Base-by-base conservation (phyloP, 495 filamentous ascomycete species). In the Astrocystis sublimbata region DNA sequence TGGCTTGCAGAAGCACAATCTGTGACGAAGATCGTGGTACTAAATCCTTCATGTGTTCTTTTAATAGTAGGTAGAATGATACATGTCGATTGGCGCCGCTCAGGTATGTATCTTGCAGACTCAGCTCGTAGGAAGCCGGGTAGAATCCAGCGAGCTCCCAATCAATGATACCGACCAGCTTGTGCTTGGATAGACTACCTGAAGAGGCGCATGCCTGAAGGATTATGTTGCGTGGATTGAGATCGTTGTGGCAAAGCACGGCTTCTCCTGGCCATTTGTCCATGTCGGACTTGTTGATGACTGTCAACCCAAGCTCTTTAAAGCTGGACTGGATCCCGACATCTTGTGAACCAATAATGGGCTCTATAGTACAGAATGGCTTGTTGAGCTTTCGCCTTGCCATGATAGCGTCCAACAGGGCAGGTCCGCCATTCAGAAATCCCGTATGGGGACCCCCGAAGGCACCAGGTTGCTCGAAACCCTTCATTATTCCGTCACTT, bases 101-200 rank as follows among this genome's bases (percentile, higher is more conserved):
- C 6, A 70, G 46, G 46, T 65, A 70, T 17, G 62, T 63, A 24
- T 70, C 67, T 65, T 68, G 58, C 4, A 70, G 54, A 50, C 61
- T 61, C 12, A 63, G 45, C 54, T 70, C 45, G 33, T 67, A 70
- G 10, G 65, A 59, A 23, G 65, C 43, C 12, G 81, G 79, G 65
- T 76, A 81, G 79, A 80, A 85, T 26, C 81, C 81, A 43, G 73
- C 70, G 1, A 74, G 73, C 62, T 83, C 81, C 81, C 79, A 84
- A 60, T 83, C 81, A 45, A 85, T 69, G 71, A 85, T 76, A n/a
- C 74, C 78, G 40, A 77, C 74, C 9, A 85, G 67, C 51, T 78
- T 75, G 62, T 65, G 63, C 36, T 49, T 60, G 13, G 36, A 49
- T 2, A 33, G 38, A 42, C 53, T 58, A 47, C 17, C 33, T 26